Conservation (phyloP, 495 filamentous ascomycete genomes). For the Daldinia caldariorum region DNA sequence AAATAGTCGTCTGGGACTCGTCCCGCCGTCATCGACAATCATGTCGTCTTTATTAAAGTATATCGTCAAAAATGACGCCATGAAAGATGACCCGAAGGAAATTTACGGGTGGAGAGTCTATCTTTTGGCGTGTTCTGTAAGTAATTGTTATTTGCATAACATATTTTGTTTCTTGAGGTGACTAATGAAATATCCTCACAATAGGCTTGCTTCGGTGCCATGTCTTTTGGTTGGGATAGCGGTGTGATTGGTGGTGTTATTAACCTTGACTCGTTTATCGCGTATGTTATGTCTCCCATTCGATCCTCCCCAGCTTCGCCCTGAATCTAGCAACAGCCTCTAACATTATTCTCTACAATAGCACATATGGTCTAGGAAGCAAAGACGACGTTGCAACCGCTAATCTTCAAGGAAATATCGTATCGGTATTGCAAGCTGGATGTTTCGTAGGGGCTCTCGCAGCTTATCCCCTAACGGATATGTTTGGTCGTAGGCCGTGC, state of each 20-base stretch:
- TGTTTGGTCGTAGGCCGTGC: slow-evolving; percentile 61
- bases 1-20: slow-evolving; percentile 19
- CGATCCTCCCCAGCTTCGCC: slow-evolving; percentile 25
- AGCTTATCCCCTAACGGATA: slow-evolving; percentile 62
- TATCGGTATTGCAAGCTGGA: slow-evolving; percentile 72
- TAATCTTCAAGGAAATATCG: slow-evolving; percentile 61
- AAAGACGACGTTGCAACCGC: slow-evolving; percentile 43
- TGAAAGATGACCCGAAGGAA: slow-evolving; percentile 76
- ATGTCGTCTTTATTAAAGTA: slow-evolving; percentile 62
- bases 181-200: slow-evolving; percentile 23
- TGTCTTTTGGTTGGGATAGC: slow-evolving; percentile 74
- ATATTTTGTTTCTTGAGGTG: neutral
- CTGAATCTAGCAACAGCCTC: slow-evolving; percentile 52
- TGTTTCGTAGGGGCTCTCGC: slow-evolving; percentile 72
- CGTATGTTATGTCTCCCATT: slow-evolving; percentile 38
- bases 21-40: slow-evolving; percentile 30
- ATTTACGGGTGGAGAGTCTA: slow-evolving; percentile 85
- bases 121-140: slow-evolving; percentile 71
- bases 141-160: slow-evolving; percentile 27
- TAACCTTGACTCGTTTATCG: slow-evolving; percentile 55
- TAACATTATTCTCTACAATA: slow-evolving; percentile 46
- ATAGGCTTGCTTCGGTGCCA: slow-evolving; percentile 79
- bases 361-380: slow-evolving; percentile 49
- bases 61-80: slow-evolving; percentile 82
- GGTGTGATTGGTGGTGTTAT: slow-evolving; percentile 75